Conservation (phyloP, 495 filamentous ascomycete genomes). For the Geopyxis carbonaria region DNA sequence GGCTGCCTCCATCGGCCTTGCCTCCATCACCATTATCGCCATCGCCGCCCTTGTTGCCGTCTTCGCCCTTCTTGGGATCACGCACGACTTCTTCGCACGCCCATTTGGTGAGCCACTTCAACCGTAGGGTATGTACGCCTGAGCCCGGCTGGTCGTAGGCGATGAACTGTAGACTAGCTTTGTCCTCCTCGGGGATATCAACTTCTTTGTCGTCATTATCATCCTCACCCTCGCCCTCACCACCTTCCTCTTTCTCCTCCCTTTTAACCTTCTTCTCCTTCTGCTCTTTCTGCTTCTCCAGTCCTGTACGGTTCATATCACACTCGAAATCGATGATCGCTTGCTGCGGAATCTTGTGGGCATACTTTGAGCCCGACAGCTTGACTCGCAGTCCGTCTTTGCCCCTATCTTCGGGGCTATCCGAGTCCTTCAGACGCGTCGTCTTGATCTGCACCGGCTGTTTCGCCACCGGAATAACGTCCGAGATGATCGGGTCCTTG, state of each 20-base stretch:
- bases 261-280: slow-evolving; percentile 23
- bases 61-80: too few species aligned
- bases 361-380: slow-evolving; percentile 46
- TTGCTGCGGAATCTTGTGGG: slow-evolving; percentile 39
- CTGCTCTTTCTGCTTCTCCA: slow-evolving; percentile 40
- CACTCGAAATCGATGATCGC: slow-evolving; percentile 77
- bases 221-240: too few species aligned
- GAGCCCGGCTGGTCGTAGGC: slow-evolving; percentile 53
- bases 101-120: slow-evolving; percentile 74
- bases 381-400: slow-evolving; percentile 51
- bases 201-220: too few species aligned
- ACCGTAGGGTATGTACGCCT: slow-evolving; percentile 38
- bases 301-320: slow-evolving; percentile 46
- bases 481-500: slow-evolving; percentile 29
- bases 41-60: slow-evolving; percentile 28
- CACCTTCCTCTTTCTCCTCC: slow-evolving; percentile 24
- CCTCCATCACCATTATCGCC: slow-evolving; percentile 23
- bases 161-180: slow-evolving; percentile 51
- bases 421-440: too few species aligned
- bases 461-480: slow-evolving; percentile 58
- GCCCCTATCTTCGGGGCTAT: slow-evolving; percentile 35
- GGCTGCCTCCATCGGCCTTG: slow-evolving; percentile 23
- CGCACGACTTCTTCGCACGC: slow-evolving; percentile 47
- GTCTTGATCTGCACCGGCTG: too few species aligned
- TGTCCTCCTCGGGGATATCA: too few species aligned